A percentile compares a stretch with the other conserved stretches of the same genome.
phyloP scores from a whole-genome alignment of 768 basidiomycete genomes.

The Rhizopogon vesiculosus region DNA sequence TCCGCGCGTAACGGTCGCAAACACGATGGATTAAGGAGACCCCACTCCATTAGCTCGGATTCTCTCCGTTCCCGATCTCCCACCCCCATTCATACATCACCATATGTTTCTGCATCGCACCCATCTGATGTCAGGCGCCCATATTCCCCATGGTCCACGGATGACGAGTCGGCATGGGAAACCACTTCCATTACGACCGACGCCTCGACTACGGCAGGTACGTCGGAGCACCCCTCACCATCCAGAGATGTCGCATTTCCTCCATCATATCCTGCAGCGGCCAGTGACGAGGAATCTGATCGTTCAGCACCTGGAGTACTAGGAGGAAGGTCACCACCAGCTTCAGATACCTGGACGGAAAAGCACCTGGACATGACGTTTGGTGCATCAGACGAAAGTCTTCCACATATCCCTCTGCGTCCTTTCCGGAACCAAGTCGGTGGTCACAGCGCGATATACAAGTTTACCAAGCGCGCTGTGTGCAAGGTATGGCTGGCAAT shows the following conservation, averaged over 20 bases:
- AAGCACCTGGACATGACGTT: conserved; percentile 36
- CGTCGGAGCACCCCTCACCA: conserved; percentile 26
- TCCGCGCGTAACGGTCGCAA: background rate
- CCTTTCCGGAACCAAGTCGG: conserved; percentile 99
- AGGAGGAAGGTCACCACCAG: conserved; percentile 10
- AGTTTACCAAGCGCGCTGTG: conserved; percentile 94
- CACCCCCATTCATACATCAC: conserved; percentile 32
- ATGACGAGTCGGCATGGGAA: conserved; percentile 77
- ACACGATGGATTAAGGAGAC: background rate
- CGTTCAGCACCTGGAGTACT: conserved; percentile 6
- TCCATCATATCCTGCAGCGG: conserved; percentile 8
- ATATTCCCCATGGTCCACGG: conserved; percentile 66
- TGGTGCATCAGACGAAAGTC: conserved; percentile 49
- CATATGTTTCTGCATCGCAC: conserved; percentile 18
- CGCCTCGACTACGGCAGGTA: conserved; percentile 52
- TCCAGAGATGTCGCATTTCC: conserved; percentile 21
- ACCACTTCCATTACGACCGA: conserved; percentile 62
- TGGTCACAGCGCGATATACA: conserved; percentile 95
- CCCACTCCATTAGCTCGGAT: conserved; percentile 4
- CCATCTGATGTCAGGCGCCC: conserved; percentile 15
- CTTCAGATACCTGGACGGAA: conserved; percentile 19
- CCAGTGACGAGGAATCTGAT: conserved; percentile 13
- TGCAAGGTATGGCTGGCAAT: conserved; percentile 75
- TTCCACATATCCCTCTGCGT: conserved; percentile 87
- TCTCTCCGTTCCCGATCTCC: conserved; percentile 30